A percentile compares a stretch with the other conserved stretches of the same genome.
Conservation (phyloP, 2,329 filamentous ascomycete genomes). For the Cladosporium sp. region DNA sequence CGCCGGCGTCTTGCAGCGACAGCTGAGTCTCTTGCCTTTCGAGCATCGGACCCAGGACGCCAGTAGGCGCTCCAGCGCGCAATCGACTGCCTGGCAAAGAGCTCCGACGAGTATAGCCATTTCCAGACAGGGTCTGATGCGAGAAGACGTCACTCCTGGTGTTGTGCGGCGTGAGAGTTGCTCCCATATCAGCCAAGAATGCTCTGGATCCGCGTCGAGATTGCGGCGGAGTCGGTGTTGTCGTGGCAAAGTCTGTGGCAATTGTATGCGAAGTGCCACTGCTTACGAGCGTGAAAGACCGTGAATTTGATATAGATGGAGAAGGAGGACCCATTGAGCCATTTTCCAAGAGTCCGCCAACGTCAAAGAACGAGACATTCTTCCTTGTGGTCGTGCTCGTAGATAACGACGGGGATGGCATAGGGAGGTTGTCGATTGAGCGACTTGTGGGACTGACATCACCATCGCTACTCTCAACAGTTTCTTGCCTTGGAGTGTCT, state of each 20-base stretch:
- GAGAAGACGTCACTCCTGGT: slow-evolving; percentile 5
- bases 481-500: slow-evolving; percentile 7
- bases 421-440: slow-evolving; percentile 14
- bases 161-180: slow-evolving; percentile 27
- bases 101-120: neutral
- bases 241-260: slow-evolving; percentile 46
- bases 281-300: slow-evolving; percentile 66
- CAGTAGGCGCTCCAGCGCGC: slow-evolving; percentile 27
- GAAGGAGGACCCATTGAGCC: slow-evolving; percentile 38
- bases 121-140: neutral
- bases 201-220: slow-evolving; percentile 35
- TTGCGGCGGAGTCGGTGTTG: slow-evolving; percentile 21
- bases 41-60: slow-evolving; percentile 33
- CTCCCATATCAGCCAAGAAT: slow-evolving; percentile 38
- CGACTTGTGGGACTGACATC: slow-evolving; percentile 8
- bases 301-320: slow-evolving; percentile 26
- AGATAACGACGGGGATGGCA: slow-evolving; percentile 25
- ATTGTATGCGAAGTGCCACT: slow-evolving; percentile 35
- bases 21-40: slow-evolving; percentile 33
- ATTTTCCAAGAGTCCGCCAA: slow-evolving; percentile 71
- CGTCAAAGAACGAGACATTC: slow-evolving; percentile 77
- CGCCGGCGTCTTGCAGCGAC: slow-evolving; percentile 38
- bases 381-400: slow-evolving; percentile 21
- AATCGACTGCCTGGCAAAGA: slow-evolving; percentile 8
- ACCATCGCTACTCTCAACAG: slow-evolving; percentile 7